Conservation (phyloP, 306 rosid species). For the Sechiopsis laciniata region DNA sequence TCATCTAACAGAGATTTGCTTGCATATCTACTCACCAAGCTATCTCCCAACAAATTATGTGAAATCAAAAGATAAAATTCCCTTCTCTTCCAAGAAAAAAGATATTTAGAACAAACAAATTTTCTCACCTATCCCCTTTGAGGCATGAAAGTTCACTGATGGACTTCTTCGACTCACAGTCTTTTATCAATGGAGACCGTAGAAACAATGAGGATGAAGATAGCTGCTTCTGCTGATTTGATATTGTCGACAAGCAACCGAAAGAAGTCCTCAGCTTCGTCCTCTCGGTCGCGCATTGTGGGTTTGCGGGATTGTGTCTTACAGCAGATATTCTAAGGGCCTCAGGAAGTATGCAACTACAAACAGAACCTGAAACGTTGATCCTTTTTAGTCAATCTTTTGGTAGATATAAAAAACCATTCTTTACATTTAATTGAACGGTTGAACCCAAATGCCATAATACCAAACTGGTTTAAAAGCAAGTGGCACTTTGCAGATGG, state of each 20-base stretch:
- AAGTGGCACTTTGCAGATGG: background rate
- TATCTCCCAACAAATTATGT: slow-evolving; percentile 21
- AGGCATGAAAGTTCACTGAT: slow-evolving; percentile 44
- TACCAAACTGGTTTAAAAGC: background rate
- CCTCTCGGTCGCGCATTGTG: slow-evolving; percentile 59
- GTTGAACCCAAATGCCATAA: background rate
- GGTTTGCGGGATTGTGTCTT: slow-evolving; percentile 60
- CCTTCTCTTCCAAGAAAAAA: slow-evolving; percentile 15
- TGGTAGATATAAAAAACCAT: background rate
- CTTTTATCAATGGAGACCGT: slow-evolving; percentile 73
- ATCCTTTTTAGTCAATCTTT: slow-evolving; percentile 4
- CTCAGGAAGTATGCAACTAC: slow-evolving; percentile 84
- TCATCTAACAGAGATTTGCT: slow-evolving; percentile 22
- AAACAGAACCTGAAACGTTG: slow-evolving; percentile 58
- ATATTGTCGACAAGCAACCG: slow-evolving; percentile 76
- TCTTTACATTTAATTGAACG: background rate
- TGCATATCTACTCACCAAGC: slow-evolving; percentile 21
- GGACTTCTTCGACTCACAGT: slow-evolving; percentile 81
- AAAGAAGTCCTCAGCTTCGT: slow-evolving; percentile 56
- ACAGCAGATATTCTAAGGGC: slow-evolving; percentile 69
- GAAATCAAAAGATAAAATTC: background rate
- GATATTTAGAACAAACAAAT: background rate
- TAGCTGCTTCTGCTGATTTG: slow-evolving; percentile 85
- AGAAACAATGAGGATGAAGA: slow-evolving; percentile 76
- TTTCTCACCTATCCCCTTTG: slow-evolving; percentile 72